These are phyloP conservation scores for Coccomyxa subellipsoidea DNA, from an alignment of 163 green algal genomes.

Conservation along the genomic window DNA sequence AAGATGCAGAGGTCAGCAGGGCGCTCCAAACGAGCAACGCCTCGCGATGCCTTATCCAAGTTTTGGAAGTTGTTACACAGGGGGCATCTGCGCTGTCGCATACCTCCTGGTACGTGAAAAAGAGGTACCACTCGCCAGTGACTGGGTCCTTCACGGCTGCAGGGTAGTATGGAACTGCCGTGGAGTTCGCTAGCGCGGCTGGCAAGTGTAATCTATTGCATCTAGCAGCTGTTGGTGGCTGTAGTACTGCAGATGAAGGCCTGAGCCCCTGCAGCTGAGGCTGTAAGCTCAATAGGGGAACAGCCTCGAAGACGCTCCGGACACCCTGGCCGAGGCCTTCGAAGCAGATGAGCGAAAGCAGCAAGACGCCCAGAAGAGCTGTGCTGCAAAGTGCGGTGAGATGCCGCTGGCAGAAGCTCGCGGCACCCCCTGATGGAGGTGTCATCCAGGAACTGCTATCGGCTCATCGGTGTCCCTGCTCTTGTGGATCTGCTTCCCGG, in stretches of 20 bases:
- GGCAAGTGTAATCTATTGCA: background rate
- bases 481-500: background rate
- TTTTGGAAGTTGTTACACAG: too few relatives aligned
- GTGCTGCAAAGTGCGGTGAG: background rate
- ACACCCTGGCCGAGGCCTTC: background rate
- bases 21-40: too few relatives aligned
- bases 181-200: background rate
- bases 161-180: background rate
- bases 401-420: background rate
- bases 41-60: too few relatives aligned
- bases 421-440: background rate
- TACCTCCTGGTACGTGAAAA: constrained; percentile 13
- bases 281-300: background rate
- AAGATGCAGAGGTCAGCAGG: too few relatives aligned
- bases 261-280: background rate
- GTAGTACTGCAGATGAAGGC: background rate
- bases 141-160: background rate
- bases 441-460: background rate
- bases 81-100: too few relatives aligned
- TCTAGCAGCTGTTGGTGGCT: background rate
- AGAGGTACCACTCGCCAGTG: constrained; percentile 5
- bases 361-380: background rate
- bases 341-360: background rate
- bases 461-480: background rate
- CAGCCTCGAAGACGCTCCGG: background rate